A percentile compares a stretch with the other conserved stretches of the same genome.
These are phyloP conservation scores for Earliella scabrosa DNA, from an alignment of 1,284 basidiomycete species.

Conservation along the genomic window DNA sequence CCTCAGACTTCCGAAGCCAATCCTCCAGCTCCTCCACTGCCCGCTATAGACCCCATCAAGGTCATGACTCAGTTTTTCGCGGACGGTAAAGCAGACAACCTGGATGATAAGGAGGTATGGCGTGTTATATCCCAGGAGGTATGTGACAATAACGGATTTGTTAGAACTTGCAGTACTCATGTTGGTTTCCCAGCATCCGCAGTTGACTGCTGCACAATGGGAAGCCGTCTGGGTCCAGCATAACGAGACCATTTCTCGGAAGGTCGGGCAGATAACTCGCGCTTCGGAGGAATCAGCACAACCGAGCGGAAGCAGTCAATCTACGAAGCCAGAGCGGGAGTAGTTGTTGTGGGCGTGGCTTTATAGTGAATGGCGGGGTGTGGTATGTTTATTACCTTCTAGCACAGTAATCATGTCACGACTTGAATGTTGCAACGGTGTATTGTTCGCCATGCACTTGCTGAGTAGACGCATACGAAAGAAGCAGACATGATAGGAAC, in stretches of 20 bases:
- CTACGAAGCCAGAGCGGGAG: neutral
- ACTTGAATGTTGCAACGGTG: too few relatives aligned
- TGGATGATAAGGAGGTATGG: constrained; percentile 55
- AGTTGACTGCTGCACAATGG: constrained; percentile 55
- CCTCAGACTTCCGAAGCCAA: too few relatives aligned
- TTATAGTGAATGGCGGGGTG: too few relatives aligned
- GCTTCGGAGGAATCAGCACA: neutral
- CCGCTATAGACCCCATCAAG: constrained; percentile 44
- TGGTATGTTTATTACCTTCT: too few relatives aligned
- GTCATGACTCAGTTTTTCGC: constrained; percentile 57
- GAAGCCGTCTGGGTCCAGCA: constrained; percentile 57
- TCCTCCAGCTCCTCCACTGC: neutral
- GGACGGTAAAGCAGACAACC: constrained; percentile 46
- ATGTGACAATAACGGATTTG: too few relatives aligned
- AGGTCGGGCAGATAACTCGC: constrained; percentile 13
- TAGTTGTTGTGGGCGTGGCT: too few relatives aligned
- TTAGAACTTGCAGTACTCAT: too few relatives aligned
- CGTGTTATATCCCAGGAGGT: constrained; percentile 33
- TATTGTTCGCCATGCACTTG: too few relatives aligned
- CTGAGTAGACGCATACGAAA: too few relatives aligned
- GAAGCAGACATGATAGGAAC: constrained; percentile 9
- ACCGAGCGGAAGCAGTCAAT: too few relatives aligned
- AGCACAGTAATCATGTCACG: too few relatives aligned
- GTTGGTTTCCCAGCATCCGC: constrained; percentile 46
- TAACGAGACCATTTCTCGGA: constrained; percentile 42